Conservation (phyloP, 2,329 filamentous ascomycete species). For the Phaeophleospora eucalypticola region DNA sequence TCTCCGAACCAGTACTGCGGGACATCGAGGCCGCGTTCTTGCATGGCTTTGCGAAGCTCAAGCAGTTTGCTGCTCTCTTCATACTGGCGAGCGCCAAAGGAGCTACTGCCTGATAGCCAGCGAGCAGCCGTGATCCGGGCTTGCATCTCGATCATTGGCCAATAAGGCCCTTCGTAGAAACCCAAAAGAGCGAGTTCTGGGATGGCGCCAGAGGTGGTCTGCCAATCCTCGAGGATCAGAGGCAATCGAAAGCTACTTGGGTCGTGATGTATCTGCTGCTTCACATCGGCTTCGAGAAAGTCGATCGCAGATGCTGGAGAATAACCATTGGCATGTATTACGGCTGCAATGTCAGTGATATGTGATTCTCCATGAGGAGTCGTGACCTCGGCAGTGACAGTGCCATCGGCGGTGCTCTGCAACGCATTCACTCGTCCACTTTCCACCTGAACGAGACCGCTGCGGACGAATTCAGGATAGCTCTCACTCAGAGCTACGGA, state of each 20-base stretch:
- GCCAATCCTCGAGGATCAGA: conserved; percentile 57
- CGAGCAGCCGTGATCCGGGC: conserved; percentile 61
- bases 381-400: conserved; percentile 9
- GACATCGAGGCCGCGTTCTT: conserved; percentile 45
- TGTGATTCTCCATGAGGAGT: neutral
- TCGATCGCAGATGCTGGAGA: conserved; percentile 59
- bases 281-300: conserved; percentile 56
- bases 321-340: conserved; percentile 75
- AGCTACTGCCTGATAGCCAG: conserved; percentile 51
- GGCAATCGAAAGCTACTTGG: conserved; percentile 54
- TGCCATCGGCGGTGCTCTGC: conserved; percentile 3
- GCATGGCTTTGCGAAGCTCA: conserved; percentile 45
- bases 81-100: conserved; percentile 10
- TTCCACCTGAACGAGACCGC: conserved; percentile 45
- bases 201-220: conserved; percentile 46
- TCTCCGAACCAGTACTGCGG: conserved; percentile 80
- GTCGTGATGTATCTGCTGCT: conserved; percentile 56
- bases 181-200: conserved; percentile 72
- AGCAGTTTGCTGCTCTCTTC: conserved; percentile 47
- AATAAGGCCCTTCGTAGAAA: conserved; percentile 79
- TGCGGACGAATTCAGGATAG: conserved; percentile 70
- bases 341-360: conserved; percentile 57
- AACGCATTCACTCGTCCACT: conserved; percentile 35
- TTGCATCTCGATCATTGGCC: conserved; percentile 86
- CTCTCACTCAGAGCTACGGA: conserved; percentile 65